phyloP scores from a whole-genome alignment of 2,329 filamentous ascomycete species.

The Drechslerella coelobrocha region DNA sequence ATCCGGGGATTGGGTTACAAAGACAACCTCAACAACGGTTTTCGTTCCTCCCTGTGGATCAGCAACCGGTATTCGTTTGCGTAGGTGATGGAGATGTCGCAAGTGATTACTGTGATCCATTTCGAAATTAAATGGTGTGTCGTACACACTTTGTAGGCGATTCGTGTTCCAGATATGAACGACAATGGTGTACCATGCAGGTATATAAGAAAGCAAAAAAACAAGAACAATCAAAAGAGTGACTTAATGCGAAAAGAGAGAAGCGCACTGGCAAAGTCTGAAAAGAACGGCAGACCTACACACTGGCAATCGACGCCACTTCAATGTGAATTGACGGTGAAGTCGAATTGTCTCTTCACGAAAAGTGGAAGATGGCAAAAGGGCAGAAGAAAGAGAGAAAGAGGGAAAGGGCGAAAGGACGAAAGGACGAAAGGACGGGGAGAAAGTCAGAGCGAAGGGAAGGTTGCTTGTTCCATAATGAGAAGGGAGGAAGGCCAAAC shows the following conservation, averaged over 20 bases:
- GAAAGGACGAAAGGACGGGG: conserved; percentile 23
- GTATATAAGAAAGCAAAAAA: conserved; percentile 15
- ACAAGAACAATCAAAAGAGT: conserved; percentile 16
- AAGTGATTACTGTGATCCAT: conserved; percentile 48
- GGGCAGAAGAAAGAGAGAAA: conserved; percentile 26
- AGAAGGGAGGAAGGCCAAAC: conserved; percentile 14
- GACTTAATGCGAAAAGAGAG: conserved; percentile 40
- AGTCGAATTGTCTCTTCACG: conserved; percentile 43
- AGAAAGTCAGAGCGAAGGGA: conserved; percentile 42
- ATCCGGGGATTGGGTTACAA: conserved; percentile 34
- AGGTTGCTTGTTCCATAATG: conserved; percentile 24
- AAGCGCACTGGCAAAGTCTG: conserved; percentile 47
- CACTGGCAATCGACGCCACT: conserved; percentile 46
- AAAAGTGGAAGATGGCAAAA: conserved; percentile 40
- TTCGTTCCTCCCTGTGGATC: conserved; percentile 44
- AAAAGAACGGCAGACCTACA: conserved; percentile 50
- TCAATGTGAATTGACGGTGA: conserved; percentile 44
- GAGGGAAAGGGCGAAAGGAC: conserved; percentile 33
- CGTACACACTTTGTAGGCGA: conserved; percentile 27
- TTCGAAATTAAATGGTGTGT: conserved; percentile 29
- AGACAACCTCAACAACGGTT: conserved; percentile 49
- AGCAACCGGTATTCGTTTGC: conserved; percentile 26
- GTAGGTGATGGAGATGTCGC: conserved; percentile 45
- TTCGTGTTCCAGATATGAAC: conserved; percentile 25
- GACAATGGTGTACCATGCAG: conserved; percentile 13